Percentiles rank a stretch among this genome's conserved stretches.
Conservation (phyloP, 164 flowering plant species). For the Aristolochia contorta region DNA sequence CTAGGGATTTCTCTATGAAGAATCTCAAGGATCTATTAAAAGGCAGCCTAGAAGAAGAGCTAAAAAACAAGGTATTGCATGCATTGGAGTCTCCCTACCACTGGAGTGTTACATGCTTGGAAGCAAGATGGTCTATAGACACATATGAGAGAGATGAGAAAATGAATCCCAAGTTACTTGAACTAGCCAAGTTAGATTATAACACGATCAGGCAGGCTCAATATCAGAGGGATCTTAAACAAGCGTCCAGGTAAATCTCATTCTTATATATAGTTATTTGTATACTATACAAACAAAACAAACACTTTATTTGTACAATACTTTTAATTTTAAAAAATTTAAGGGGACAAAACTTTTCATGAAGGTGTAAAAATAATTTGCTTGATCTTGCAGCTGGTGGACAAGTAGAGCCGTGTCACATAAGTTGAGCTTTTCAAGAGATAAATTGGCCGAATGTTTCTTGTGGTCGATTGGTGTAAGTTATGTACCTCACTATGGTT, state of each 20-base stretch:
- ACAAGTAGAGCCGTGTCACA: slow-evolving; percentile 15
- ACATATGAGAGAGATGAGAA: slow-evolving; percentile 6
- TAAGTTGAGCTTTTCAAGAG: slow-evolving; percentile 17
- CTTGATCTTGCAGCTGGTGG: slow-evolving; percentile 39
- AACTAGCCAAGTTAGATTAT: slow-evolving; percentile 34
- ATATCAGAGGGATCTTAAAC: slow-evolving; percentile 23
- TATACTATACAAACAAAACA: too few species aligned
- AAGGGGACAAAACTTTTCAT: too few species aligned
- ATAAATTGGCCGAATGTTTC: slow-evolving; percentile 4
- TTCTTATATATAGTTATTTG: too few species aligned
- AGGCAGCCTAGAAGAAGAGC: slow-evolving; percentile 6
- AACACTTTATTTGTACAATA: too few species aligned
- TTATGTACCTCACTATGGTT: background rate
- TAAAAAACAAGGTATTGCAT: slow-evolving; percentile 12
- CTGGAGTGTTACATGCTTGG: slow-evolving; percentile 29
- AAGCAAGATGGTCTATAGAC: slow-evolving; percentile 27
- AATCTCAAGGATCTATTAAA: slow-evolving; percentile 8
- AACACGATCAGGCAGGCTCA: slow-evolving; percentile 33
- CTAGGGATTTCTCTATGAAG: slow-evolving; percentile 14
- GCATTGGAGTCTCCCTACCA: slow-evolving; percentile 28
- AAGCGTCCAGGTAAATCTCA: slow-evolving; percentile 23
- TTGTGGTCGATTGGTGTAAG: background rate
- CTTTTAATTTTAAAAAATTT: too few species aligned
- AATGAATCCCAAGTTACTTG: slow-evolving; percentile 15
- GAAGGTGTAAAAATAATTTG: too few species aligned